Base-by-base conservation (phyloP, 179 eudicot species). In the Beta macrorhiza region DNA sequence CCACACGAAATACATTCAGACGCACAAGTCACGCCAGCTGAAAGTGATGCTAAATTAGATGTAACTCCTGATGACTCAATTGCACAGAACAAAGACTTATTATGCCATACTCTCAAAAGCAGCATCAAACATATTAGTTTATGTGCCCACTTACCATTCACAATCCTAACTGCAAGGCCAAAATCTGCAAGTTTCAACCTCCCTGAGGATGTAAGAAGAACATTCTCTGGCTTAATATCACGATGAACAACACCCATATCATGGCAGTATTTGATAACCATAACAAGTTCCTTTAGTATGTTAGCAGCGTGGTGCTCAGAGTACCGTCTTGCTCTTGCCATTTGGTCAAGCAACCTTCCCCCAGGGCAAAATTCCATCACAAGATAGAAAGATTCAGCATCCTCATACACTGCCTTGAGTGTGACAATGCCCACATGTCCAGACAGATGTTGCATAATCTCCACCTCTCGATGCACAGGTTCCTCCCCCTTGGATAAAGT, bases 231-330 rank as follows among this genome's bases (percentile, higher is more conserved):
- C 91, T 95, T 95, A 59, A 95, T 83, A 74, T 95, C 98, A 79
- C 98, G 87, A 76, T 95, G 98, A 62, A 95, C 98, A 61, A 95
- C 98, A 67, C 98, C 98, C 98, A 93, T 95, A 59, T 93, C 98
- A 82, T 95, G 98, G 85, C 98, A 95, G 85, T 95, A 95, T 83
- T 92, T 90, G 29, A 95, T 87, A 49, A 92, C 98, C 88, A 89
- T 73, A 90, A 93, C 83, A 84, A 95, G 83, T 75, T 95, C 98
- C 87, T 82, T 95, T 64, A 95, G 63, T 78, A 95, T 81, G 77
- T 88, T 92, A 87, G 98, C 98, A 78, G 98, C 93, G 53, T 86
- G 91, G 4, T 88, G 93, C 84, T 95, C 98, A 10, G 93, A 86
- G 84, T 87, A 93, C 52, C 16, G 81, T 61, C 91, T 92, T 78